These are phyloP conservation scores for Begonia masoniana DNA, from an alignment of 306 rosid species.

Conservation along the genomic window DNA sequence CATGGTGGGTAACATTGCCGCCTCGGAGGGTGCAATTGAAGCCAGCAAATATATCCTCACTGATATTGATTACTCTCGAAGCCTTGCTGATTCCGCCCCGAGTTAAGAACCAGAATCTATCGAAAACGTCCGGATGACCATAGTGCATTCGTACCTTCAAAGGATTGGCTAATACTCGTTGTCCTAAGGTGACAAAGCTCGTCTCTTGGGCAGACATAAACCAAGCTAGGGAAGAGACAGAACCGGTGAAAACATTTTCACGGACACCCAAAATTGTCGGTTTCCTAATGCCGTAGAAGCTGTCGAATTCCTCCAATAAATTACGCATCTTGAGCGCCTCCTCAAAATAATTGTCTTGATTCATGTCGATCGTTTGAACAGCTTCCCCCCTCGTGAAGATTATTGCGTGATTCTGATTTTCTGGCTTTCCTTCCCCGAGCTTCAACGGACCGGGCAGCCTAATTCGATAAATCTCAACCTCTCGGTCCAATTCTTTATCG, in stretches of 20 bases:
- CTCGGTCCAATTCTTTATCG: conserved; percentile 58
- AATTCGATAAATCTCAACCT: conserved; percentile 77
- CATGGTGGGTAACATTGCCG: conserved; percentile 95
- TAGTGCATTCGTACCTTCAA: conserved; percentile 93
- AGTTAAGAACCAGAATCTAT: conserved; percentile 81
- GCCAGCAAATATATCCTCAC: conserved; percentile 96
- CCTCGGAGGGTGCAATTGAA: conserved; percentile 92
- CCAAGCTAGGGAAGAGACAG: conserved; percentile 96
- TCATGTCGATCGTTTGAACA: conserved; percentile 90
- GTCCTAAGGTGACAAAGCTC: conserved; percentile 84
- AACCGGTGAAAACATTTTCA: conserved; percentile 88
- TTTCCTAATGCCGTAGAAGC: conserved; percentile 43
- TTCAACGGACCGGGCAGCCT: conserved; percentile 88
- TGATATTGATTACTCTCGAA: conserved; percentile 81
- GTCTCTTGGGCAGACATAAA: conserved; percentile 97
- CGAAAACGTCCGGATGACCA: conserved; percentile 94
- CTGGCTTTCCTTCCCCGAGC: conserved; percentile 95
- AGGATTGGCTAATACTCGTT: conserved; percentile 90
- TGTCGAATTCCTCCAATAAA: conserved; percentile 70
- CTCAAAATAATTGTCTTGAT: conserved; percentile 89
- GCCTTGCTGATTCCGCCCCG: conserved; percentile 96
- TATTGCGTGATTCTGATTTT: conserved; percentile 91
- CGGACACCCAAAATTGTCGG: conserved; percentile 96
- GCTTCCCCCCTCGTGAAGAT: conserved; percentile 96
- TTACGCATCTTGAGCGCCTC: conserved; percentile 98